Evolutionary conservation across 352 stramenopile species (phyloP).

Genomic region (Phytophthora kernoviae): DNA sequence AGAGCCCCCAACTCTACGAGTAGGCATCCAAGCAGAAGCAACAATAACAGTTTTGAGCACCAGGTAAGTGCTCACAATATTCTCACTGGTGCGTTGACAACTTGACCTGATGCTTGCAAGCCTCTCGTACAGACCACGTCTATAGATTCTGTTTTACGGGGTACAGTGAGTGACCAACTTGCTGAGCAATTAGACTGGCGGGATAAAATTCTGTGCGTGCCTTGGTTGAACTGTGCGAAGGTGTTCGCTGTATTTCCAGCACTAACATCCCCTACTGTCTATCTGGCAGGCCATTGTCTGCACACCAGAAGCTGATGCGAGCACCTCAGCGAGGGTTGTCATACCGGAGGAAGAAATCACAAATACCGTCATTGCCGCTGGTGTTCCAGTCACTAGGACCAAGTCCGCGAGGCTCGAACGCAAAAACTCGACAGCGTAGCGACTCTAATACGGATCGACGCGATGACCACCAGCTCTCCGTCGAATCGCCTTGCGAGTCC

Average conservation of each 20-base stretch:
- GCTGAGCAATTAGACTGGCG: slow-evolving; percentile 36
- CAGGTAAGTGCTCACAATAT: slow-evolving; percentile 20
- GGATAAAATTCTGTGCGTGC: slow-evolving; percentile 44
- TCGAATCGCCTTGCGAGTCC: neutral
- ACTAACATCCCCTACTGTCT: neutral
- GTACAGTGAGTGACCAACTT: neutral
- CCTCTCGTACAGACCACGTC: slow-evolving; percentile 1
- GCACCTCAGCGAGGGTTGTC: slow-evolving; percentile 15
- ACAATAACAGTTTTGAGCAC: slow-evolving; percentile 19
- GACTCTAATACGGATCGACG: neutral
- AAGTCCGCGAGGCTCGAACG: slow-evolving; percentile 24
- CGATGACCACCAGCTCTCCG: slow-evolving; percentile 11
- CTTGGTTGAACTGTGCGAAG: neutral
- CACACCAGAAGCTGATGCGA: slow-evolving; percentile 35
- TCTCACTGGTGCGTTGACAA: neutral
- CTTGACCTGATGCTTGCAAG: neutral
- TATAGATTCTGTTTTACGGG: neutral
- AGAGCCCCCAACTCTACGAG: slow-evolving; percentile 6
- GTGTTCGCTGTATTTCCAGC: neutral
- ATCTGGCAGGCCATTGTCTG: slow-evolving; percentile 29
- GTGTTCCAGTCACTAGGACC: slow-evolving; percentile 29
- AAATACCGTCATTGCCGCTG: slow-evolving; percentile 22
- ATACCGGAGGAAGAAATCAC: slow-evolving; percentile 26
- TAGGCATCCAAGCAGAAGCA: slow-evolving; percentile 8
- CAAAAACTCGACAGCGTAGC: slow-evolving; percentile 1